Evolutionary conservation across 129 eudicot genomes (phyloP), one percentile per base, ranked within the genome.

Genomic region (Lactuca saligna): DNA sequence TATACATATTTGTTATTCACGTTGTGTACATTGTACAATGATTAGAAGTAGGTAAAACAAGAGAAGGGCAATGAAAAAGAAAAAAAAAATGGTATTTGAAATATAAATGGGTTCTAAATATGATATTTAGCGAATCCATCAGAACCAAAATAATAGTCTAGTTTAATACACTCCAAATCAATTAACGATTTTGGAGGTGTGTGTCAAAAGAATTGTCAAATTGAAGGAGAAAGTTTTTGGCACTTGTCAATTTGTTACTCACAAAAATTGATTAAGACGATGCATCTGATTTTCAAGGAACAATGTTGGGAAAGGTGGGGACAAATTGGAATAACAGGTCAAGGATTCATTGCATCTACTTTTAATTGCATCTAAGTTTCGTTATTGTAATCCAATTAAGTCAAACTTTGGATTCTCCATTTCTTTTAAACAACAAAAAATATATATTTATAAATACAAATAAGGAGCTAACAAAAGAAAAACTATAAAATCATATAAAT

Each of bases 291-390:
- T 68, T 67, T 15, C 56, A n/a, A 59, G 42, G 14, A 12, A 31
- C 2, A 29, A 15, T 49, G 37, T 68, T 59, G 29, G 29, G 14
- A 46, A 65, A 67, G 41, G 59, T 14, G 62, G 54, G 68, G 79
- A 75, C 62, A 75, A 49, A 25, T 57, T 75, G 55, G 68, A 65
- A 63, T 65, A 20, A 65, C 66, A 44, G 57, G 65, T 39, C 16
- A 31, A 56, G 20, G 71, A 66, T 75, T 8, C 74, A 75, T 57
- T 75, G 80, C 57, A 75, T 68, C 80, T 75, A 17, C 48, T 48
- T 67, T 57, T 75, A 60, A 17, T 32, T 4, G 17, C 8, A 0
- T 25, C 29, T 25, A 25, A 25, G 29, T 25, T 25, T 25, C 29
- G 29, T 54, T 10, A 34, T 5, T 49, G 5, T 17, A 25, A 20